Evolutionary conservation across 331 rosid genomes (phyloP), one percentile per base, ranked within the genome.

Genomic region (Malus hybrid): DNA sequence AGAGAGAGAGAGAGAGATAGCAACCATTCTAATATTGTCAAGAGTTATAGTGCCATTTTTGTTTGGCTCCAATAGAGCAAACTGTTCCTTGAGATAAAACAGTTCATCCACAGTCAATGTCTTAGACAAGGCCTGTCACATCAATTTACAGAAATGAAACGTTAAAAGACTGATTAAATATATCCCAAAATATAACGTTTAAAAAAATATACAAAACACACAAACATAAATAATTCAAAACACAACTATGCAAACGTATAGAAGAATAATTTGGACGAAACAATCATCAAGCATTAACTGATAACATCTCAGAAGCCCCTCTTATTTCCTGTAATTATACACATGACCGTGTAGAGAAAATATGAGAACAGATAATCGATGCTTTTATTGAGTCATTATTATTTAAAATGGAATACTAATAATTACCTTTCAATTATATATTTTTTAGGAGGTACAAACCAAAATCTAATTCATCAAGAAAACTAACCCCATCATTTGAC

Each of bases 21-120:
- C n/a, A 63, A 92, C 99, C 94, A 36, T 88, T 77, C 69, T 90
- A 72, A 90, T 77, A 59, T 90, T 92, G 69, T 95, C 99, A 29
- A 89, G 79, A 50, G 90, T 87, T 76, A 95, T 85, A 81, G 87
- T 86, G 80, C 93, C 93, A 77, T 89, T 91, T 90, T 87, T 95
- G 86, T 88, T 89, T 4, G 93, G 99, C 84, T 83, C 97, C 80
- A 95, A 80, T 72, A 89, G 72, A 18, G 96, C 76, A 79, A 86
- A 95, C 84, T 95, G 99, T 80, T 89, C 91, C 87, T 88, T 90
- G 76, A 95, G 83, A 83, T 92, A 95, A 87, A 78, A 78, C 65
- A 90, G 97, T 82, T 95, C 97, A 63, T 95, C 97, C 65, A 85
- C 87, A 31, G 97, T 90, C 85, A 95, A 81, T 54, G 99, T 95